phyloP scores from a whole-genome alignment of 2,329 filamentous ascomycete species.

The Fusarium poae region DNA sequence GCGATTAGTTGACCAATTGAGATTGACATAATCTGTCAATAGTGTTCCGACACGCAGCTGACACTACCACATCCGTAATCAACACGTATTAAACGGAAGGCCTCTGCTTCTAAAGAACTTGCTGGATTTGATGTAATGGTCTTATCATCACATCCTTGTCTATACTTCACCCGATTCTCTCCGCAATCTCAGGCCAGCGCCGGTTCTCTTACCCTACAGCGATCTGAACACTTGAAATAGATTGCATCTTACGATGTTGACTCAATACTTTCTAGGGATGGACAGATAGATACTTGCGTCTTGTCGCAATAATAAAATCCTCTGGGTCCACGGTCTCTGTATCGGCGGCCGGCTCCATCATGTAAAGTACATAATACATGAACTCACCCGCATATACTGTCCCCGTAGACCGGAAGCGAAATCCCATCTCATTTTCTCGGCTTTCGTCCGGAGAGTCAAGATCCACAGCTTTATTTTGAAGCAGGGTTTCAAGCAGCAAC shows the following conservation, averaged over 20 bases:
- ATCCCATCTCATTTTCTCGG: constrained; percentile 8
- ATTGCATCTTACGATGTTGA: constrained; percentile 11
- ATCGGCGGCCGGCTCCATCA: constrained; percentile 13
- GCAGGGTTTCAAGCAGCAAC: background rate
- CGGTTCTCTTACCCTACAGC: constrained; percentile 33
- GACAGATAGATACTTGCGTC: background rate
- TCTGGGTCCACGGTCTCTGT: background rate
- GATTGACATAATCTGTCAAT: background rate
- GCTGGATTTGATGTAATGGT: constrained; percentile 7
- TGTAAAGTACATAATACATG: constrained; percentile 9
- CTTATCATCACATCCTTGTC: constrained; percentile 16
- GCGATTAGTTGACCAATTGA: constrained; percentile 19
- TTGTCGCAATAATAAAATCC: background rate
- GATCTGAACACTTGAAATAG: background rate
- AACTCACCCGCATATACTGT: constrained; percentile 1
- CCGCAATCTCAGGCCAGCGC: constrained; percentile 35
- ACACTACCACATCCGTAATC: constrained; percentile 4
- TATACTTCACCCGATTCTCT: constrained; percentile 42
- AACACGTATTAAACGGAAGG: constrained; percentile 11
- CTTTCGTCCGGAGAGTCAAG: constrained; percentile 8
- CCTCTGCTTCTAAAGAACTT: constrained; percentile 13
- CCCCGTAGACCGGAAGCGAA: constrained; percentile 19
- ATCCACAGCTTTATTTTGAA: background rate
- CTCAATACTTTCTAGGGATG: background rate
- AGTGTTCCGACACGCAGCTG: constrained; percentile 11